phyloP scores from a whole-genome alignment of 2,329 filamentous ascomycete genomes.

The Botrytis hyacinthi region DNA sequence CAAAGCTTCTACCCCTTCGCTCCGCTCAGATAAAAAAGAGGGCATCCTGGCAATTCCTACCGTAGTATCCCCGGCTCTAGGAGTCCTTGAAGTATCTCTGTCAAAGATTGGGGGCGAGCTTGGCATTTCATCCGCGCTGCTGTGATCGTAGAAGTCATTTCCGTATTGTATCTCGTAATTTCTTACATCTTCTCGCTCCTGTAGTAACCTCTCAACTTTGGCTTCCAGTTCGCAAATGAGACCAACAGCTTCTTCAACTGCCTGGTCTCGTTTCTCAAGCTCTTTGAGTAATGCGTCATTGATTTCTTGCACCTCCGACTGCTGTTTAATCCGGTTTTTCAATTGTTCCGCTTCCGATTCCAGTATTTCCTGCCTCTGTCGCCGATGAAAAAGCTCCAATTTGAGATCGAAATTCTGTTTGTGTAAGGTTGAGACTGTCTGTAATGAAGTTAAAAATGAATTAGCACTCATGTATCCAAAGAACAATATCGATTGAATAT shows the following conservation, averaged over 20 bases:
- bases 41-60: constrained; percentile 56
- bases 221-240: constrained; percentile 67
- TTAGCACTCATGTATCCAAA: background rate
- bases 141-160: constrained; percentile 27
- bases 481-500: constrained; percentile 20
- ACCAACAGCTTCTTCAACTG: constrained; percentile 66
- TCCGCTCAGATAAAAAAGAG: constrained; percentile 61
- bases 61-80: constrained; percentile 18
- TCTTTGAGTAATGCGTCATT: constrained; percentile 59
- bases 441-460: background rate
- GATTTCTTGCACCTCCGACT: constrained; percentile 52
- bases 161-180: constrained; percentile 45
- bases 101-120: constrained; percentile 34
- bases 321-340: constrained; percentile 44
- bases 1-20: constrained; percentile 58
- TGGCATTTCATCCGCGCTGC: constrained; percentile 25
- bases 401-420: constrained; percentile 79
- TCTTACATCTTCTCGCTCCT: constrained; percentile 54
- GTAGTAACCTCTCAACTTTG: constrained; percentile 52
- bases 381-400: constrained; percentile 67
- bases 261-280: constrained; percentile 66
- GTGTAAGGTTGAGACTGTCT: constrained; percentile 66
- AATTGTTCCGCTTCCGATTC: constrained; percentile 57
- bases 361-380: constrained; percentile 60
- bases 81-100: background rate